Evolutionary conservation across 768 basidiomycete genomes (phyloP).

Genomic region (Termitomyces sp.): DNA sequence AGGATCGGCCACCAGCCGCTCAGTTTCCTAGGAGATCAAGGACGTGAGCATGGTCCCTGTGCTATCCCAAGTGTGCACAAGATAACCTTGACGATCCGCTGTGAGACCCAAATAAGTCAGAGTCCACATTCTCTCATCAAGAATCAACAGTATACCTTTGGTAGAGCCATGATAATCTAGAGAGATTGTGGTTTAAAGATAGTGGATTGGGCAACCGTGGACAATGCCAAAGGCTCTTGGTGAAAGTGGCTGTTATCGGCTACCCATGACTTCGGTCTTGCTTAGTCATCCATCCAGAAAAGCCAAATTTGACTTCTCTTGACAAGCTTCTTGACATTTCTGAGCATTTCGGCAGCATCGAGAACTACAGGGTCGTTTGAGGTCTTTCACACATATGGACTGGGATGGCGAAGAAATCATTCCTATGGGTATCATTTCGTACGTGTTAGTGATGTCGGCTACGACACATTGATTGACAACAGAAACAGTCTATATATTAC

Average conservation of each 20-base stretch:
- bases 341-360: not conserved
- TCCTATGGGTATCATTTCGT: not conserved
- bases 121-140: not conserved
- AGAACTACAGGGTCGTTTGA: not conserved
- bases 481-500: not conserved
- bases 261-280: slow-evolving; percentile 2
- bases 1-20: slow-evolving; percentile 92
- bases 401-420: too few species aligned
- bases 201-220: not conserved
- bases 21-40: slow-evolving; percentile 71
- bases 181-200: slow-evolving; percentile 7
- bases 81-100: slow-evolving; percentile 50
- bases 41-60: slow-evolving; percentile 5
- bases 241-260: slow-evolving; percentile 3
- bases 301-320: not conserved
- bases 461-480: not conserved
- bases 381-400: not conserved
- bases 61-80: not conserved
- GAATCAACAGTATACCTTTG: slow-evolving; percentile 34
- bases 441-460: not conserved
- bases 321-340: not conserved
- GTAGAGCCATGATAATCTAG: slow-evolving; percentile 36
- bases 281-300: slow-evolving; percentile 9
- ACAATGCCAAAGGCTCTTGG: not conserved
- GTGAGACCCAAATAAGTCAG: not conserved